These are phyloP conservation scores for Desmodesmus armatus DNA, from an alignment of 139 green algal genomes.

Conservation along the genomic window DNA sequence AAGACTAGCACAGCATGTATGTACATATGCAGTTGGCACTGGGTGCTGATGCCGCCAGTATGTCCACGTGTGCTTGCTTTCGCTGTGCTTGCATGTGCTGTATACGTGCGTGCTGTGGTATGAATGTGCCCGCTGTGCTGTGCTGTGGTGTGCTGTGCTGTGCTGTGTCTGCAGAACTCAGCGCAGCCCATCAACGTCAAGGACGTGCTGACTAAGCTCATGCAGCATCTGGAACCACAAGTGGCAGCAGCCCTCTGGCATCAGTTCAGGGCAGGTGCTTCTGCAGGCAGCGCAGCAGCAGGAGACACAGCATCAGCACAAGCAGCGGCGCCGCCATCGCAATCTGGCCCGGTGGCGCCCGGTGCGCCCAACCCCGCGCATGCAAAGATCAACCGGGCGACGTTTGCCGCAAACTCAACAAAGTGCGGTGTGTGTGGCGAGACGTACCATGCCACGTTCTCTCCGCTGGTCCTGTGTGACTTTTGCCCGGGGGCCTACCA, in stretches of 20 bases:
- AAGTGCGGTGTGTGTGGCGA: constrained; percentile 49
- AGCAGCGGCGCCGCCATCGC: constrained; percentile 11
- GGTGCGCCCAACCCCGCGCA: constrained; percentile 24
- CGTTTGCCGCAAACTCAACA: constrained; percentile 46
- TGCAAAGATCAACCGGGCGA: constrained; percentile 39
- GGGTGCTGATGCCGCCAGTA: too few species aligned
- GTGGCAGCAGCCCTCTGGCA: constrained; percentile 15
- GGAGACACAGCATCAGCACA: constrained; percentile 2
- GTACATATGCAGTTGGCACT: too few species aligned
- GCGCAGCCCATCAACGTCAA: neutral
- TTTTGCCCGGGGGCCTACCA: constrained; percentile 65
- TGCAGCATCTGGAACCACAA: constrained; percentile 44
- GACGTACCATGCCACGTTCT: constrained; percentile 52
- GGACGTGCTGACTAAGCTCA: constrained; percentile 54
- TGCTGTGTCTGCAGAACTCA: neutral
- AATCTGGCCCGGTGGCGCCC: neutral
- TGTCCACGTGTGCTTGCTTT: too few species aligned
- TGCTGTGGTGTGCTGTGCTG: neutral
- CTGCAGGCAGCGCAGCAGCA: constrained; percentile 11
- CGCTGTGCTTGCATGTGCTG: too few species aligned
- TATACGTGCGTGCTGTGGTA: too few species aligned
- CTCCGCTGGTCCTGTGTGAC: constrained; percentile 65
- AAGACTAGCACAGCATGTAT: too few species aligned
- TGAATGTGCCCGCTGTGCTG: neutral
- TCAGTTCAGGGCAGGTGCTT: constrained; percentile 15